Conservation (phyloP, 2,329 filamentous ascomycete species). For the Amphichorda felina region DNA sequence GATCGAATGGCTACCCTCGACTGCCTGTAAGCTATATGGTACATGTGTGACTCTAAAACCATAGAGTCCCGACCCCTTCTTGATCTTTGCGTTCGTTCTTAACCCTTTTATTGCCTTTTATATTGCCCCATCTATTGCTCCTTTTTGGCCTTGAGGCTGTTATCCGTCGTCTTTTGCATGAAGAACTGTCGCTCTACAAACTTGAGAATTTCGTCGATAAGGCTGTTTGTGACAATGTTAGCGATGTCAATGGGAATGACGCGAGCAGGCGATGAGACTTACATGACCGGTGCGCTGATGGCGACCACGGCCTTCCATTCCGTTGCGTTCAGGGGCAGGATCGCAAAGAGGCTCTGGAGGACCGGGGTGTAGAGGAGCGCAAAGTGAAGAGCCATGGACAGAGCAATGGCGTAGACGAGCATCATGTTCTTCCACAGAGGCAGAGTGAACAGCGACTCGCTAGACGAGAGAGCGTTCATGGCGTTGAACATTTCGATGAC, state of each 20-base stretch:
- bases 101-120: constrained; percentile 6
- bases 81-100: no score
- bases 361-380: constrained; percentile 85
- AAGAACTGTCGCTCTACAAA: constrained; percentile 59
- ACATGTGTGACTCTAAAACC: no score
- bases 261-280: constrained; percentile 31
- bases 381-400: constrained; percentile 94
- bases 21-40: neutral
- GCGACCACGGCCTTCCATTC: constrained; percentile 89
- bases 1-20: no score
- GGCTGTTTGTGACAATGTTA: constrained; percentile 27
- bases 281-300: constrained; percentile 89
- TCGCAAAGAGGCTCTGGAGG: constrained; percentile 80
- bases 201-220: constrained; percentile 81
- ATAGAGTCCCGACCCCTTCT: no score
- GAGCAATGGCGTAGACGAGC: constrained; percentile 83
- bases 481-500: constrained; percentile 99
- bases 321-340: constrained; percentile 69
- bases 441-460: constrained; percentile 84
- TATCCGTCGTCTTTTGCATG: constrained; percentile 33
- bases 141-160: constrained; percentile 37
- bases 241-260: constrained; percentile 1
- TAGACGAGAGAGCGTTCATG: constrained; percentile 93
- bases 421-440: constrained; percentile 99
- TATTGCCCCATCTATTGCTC: constrained; percentile 26